Evolutionary conservation across 192 early-diverging fungal species (phyloP), one percentile per base, ranked within the genome.

Genomic region (Coemansia sp.): DNA sequence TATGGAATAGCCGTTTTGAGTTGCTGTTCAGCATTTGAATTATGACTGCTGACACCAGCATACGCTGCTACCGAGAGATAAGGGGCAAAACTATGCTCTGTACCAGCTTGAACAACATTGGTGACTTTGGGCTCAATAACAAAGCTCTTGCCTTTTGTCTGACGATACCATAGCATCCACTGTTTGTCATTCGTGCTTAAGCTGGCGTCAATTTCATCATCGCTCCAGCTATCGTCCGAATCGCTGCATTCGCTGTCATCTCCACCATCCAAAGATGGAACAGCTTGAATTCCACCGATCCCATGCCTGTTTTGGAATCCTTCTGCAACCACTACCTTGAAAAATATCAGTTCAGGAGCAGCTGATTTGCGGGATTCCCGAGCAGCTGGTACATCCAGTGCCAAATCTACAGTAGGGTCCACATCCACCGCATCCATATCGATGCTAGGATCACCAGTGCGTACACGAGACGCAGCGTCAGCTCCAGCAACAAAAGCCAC

Each of bases 111-210:
- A 7, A 61, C 48, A n/a, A 78, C 69, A 49, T 69, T 59, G 3
- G 78, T 78, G 23, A 69, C 46, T 14, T 72, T 54, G 13, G 68
- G 61, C 36, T 55, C 53, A 13, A 79, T 44, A 16, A 78, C 21
- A 28, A 70, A 51, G 2, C 68, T 68, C 23, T 31, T 57, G 40
- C 40, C 35, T 21, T 36, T 57, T 10, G 65, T 57, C 40, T 60
- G 68, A 12, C 47, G 47, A 28, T 70, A 65, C 74, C 74, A 78
- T 33, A 30, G 48, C 8, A 37, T 57, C 74, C 74, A 78, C 14
- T 57, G 47, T 40, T 13, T 53, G 53, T 56, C 58, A 9, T 55
- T 18, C 4, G 50, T 35, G 3, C 43, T 31, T 10, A 26, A 33
- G 40, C 53, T 21, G 33, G 40, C 60, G n/a, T 64, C 56, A 28